Evolutionary conservation across 768 basidiomycete species (phyloP).

Genomic region (Dioszegia hungarica): DNA sequence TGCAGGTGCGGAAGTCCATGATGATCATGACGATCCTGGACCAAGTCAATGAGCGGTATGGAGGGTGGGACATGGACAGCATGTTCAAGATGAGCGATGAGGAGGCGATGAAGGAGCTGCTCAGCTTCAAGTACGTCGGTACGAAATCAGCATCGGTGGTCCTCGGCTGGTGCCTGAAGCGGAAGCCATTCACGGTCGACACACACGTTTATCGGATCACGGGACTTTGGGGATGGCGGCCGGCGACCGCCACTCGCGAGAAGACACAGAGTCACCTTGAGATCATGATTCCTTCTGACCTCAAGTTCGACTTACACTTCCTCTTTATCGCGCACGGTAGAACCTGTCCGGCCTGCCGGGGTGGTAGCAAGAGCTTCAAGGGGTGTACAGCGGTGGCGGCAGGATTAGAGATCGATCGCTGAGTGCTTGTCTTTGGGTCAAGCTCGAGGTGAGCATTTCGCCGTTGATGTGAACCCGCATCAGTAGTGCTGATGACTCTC

Average conservation of each 20-base stretch:
- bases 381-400: not conserved
- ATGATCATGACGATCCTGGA: conserved; percentile 14
- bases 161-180: conserved; percentile 12
- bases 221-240: conserved; percentile 14
- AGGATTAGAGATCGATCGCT: not conserved
- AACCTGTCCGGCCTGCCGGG: conserved; percentile 10
- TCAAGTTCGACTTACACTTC: conserved; percentile 13
- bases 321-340: conserved; percentile 13
- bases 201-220: conserved; percentile 14
- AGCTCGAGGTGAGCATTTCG: too few relatives aligned
- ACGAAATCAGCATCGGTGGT: conserved; percentile 13
- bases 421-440: too few relatives aligned
- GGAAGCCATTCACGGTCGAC: conserved; percentile 16
- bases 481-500: too few relatives aligned
- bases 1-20: conserved; percentile 9
- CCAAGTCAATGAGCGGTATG: conserved; percentile 5
- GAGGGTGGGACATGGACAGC: conserved; percentile 8
- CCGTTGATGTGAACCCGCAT: too few relatives aligned
- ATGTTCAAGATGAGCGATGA: conserved; percentile 9
- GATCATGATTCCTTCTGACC: conserved; percentile 6
- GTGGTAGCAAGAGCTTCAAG: not conserved
- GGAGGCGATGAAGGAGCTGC: conserved; percentile 14
- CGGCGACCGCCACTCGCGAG: conserved; percentile 3
- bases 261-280: conserved; percentile 13
- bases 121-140: conserved; percentile 13